Base-by-base conservation (phyloP, 441 rosid genomes). In the Kokia cookei region DNA sequence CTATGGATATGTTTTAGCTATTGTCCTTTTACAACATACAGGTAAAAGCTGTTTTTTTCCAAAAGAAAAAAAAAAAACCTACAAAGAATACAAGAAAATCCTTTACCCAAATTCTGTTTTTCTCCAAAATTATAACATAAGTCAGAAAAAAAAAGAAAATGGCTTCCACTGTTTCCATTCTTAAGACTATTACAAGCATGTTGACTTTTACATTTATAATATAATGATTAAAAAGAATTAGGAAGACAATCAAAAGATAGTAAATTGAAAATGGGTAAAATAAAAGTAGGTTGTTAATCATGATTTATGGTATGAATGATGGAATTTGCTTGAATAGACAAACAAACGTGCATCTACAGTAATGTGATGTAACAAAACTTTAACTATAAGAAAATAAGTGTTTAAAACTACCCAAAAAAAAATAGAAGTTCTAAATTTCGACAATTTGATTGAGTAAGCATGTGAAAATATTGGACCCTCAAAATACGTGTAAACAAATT, bases 1-100 rank as follows among this genome's bases (percentile, higher is more conserved):
- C 42, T 26, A 67, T 54, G 55, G 35, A 47, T 66, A 60, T 17
- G n/a, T 63, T 72, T 35, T 2, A 65, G 15, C 26, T 1, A 57
- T 75, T 77, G 79, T 75, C 74, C 29, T 63, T 35, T 43, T 37
- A 48, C 59, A 29, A 2, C 13, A 40, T 50, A 42, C 50, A 7
- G 77, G 50, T n/a, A 42, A 47, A 48, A n/a, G 43, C 79, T 69
- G 48, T 59, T 77, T 13, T 13, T 13, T 13, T 61, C 42, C 32
- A 66, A 12, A 19, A 45, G 40, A 42, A 47, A 4, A 48, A 48
- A 14, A 12, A 48, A 6, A 5, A 51, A n/a, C 3, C 51, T 47
- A 51, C 22, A 2, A 51, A 51, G 22, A n/a, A 51, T 51, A 2
- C 22, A 51, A 0, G 22, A 17, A 5, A 19, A 7, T 60, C 65